phyloP scores from a whole-genome alignment of 1,284 basidiomycete genomes.

The Austroboletus niveus region DNA sequence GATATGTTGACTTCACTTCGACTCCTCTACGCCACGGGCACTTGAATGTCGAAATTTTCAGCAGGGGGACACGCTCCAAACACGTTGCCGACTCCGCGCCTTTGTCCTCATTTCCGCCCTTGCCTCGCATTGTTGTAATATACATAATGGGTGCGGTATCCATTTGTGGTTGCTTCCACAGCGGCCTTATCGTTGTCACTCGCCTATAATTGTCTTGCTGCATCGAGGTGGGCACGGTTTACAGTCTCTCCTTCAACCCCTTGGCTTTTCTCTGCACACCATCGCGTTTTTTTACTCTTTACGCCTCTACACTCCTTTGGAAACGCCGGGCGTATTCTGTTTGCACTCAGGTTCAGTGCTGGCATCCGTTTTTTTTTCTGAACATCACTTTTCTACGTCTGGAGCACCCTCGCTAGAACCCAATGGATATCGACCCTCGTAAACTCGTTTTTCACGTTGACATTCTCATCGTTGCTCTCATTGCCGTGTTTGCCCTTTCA shows the following conservation, averaged over 20 bases:
- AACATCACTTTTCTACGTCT: background rate
- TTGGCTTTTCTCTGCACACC: background rate
- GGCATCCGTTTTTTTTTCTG: background rate
- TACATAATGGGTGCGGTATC: slow-evolving; percentile 10
- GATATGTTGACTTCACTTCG: background rate
- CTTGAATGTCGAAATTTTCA: background rate
- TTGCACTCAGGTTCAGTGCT: background rate
- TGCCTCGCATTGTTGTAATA: background rate
- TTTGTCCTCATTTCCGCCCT: slow-evolving; percentile 22
- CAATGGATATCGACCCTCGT: slow-evolving; percentile 14
- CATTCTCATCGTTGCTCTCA: slow-evolving; percentile 43
- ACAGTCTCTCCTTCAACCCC: slow-evolving; percentile 13
- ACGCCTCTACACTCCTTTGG: slow-evolving; percentile 17
- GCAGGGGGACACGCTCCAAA: slow-evolving; percentile 8
- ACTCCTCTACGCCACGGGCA: background rate
- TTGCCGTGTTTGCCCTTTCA: slow-evolving; percentile 40
- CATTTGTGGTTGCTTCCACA: slow-evolving; percentile 10
- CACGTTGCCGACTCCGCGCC: slow-evolving; percentile 20
- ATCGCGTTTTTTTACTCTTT: slow-evolving; percentile 1
- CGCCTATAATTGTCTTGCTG: slow-evolving; percentile 11
- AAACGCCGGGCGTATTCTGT: background rate
- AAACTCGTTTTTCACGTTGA: slow-evolving; percentile 42
- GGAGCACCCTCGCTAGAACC: background rate
- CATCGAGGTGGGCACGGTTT: slow-evolving; percentile 13
- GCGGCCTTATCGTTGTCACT: slow-evolving; percentile 6